A percentile compares a stretch with the other conserved stretches of the same genome.
phyloP scores from a whole-genome alignment of 2,329 filamentous ascomycete species.

The Fusarium sp. region DNA sequence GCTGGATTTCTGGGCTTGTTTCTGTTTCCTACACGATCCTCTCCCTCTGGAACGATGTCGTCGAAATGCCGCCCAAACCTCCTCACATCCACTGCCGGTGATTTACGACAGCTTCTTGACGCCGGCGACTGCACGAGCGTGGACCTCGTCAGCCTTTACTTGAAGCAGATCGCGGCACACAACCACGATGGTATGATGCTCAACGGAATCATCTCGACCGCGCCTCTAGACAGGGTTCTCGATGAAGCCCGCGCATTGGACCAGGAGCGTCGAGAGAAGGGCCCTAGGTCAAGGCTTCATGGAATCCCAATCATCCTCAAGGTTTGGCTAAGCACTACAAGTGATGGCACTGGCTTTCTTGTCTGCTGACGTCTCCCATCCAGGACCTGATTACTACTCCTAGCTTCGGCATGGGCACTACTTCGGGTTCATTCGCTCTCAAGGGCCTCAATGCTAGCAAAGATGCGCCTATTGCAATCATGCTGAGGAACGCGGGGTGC shows the following conservation, averaged over 20 bases:
- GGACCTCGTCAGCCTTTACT: not conserved
- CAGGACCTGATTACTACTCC: not conserved
- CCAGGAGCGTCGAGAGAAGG: not conserved
- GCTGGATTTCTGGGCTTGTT: not conserved
- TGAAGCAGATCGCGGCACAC: constrained; percentile 1
- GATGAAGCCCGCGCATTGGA: constrained; percentile 1
- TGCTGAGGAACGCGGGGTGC: not conserved
- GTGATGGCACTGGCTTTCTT: not conserved
- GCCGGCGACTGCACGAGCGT: not conserved
- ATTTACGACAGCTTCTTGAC: not conserved
- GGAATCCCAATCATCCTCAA: constrained; percentile 11
- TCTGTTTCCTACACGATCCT: not conserved
- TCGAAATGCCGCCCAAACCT: not conserved
- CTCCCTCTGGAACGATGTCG: not conserved
- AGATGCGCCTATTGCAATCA: constrained; percentile 3
- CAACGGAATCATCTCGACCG: not conserved
- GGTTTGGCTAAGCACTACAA: not conserved
- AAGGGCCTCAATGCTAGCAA: not conserved
- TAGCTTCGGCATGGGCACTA: constrained; percentile 3
- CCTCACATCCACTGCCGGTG: not conserved
- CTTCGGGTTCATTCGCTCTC: constrained; percentile 1
- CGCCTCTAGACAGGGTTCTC: not conserved
- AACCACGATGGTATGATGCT: not conserved
- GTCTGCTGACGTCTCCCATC: not conserved
- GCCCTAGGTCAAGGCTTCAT: not conserved